phyloP scores from a whole-genome alignment of 306 rosid genomes.

The Fragaria ananassa region DNA sequence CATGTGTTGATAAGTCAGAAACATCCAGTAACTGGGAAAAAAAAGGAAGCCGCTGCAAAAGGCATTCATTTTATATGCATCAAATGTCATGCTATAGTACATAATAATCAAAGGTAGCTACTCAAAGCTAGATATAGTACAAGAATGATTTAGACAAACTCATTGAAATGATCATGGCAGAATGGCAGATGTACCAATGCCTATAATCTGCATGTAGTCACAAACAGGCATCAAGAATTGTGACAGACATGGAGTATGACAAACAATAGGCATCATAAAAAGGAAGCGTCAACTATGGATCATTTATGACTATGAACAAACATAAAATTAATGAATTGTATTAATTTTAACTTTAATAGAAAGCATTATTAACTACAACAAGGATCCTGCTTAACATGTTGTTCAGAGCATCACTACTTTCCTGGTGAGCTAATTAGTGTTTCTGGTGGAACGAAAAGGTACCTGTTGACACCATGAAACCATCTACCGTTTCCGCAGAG shows the following conservation, averaged over 20 bases:
- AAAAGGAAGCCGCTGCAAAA: not conserved
- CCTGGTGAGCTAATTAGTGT: constrained; percentile 8
- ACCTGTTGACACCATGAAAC: not conserved
- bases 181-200: constrained; percentile 2
- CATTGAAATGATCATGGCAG: not conserved
- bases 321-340: not conserved
- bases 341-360: not conserved
- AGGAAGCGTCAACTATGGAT: not conserved
- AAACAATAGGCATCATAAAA: not conserved
- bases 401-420: constrained; percentile 19
- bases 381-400: constrained; percentile 10
- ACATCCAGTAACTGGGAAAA: not conserved
- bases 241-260: not conserved
- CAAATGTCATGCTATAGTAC: not conserved
- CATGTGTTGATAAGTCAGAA: not conserved
- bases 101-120: not conserved
- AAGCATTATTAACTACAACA: not conserved
- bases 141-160: not conserved
- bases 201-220: not conserved
- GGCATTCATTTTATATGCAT: not conserved
- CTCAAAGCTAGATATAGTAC: not conserved
- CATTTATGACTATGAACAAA: not conserved
- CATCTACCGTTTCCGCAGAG: constrained; percentile 46
- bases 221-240: not conserved
- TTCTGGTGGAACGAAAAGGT: constrained; percentile 23